Evolutionary conservation across 768 basidiomycete species (phyloP), one percentile per base, ranked within the genome.

Genomic region (Russula ochroleuca): DNA sequence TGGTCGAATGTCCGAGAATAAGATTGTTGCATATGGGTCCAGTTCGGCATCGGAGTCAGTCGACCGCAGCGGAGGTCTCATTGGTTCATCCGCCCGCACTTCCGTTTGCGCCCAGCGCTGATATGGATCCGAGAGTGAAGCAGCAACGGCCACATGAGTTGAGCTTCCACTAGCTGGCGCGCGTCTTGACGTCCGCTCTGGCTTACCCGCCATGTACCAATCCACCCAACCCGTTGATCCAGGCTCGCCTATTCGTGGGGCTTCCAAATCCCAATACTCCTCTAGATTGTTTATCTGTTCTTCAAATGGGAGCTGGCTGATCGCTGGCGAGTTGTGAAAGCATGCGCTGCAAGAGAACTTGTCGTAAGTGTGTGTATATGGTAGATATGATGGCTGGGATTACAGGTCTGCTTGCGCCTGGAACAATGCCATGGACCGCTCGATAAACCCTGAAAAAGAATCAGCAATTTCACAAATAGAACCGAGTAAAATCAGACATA

Each of bases 381-480:
- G 31, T 25, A 21, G 59, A 6, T 17, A 31, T 25, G 45, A 31
- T 14, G 49, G 51, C 57, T 57, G n/a, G 25, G 72, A 85, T 68
- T 75, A 93, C 91, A 92, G 69, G 75, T 93, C 92, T 17, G 86
- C 83, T 73, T 94, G 89, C 11, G 89, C 90, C 72, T 94, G 92
- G 69, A 92, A 88, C 70, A 92, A 76, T 3, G 90, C 90, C 58
- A 79, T 84, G 14, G 88, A 86, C 53, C 87, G 83, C 74, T 94
- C 92, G 48, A 78, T 66, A 66, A 81, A 92, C 14, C 91, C 90
- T 92, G 68, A 37, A 31, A 19, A 25, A 14, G 48, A 7, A 62
- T 55, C 13, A 35, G 11, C 23, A n/a, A 17, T 31, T 25, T n/a
- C 45, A 59, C 47, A 2, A 7, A 57, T 6, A 51, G 9, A 47